Evolutionary conservation across 805 yeast genomes (phyloP), one percentile per base, ranked within the genome.

Genomic region (Debaryomyces tyrocola): DNA sequence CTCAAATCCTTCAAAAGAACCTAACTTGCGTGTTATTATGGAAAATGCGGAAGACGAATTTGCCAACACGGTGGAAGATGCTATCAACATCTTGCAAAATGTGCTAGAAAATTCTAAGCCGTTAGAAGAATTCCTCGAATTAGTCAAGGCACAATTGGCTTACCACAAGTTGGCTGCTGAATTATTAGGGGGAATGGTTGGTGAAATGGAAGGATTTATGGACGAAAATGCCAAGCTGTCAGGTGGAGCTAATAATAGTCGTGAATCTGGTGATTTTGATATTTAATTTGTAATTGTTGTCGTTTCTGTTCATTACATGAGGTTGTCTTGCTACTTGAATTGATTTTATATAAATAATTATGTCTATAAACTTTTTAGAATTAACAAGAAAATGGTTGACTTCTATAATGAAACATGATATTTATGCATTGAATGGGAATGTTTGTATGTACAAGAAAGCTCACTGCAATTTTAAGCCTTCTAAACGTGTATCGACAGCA

Each of bases 21-120:
- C 91, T 14, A 83, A 83, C 41, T 78, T 85, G 49, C 77, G 91
- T 58, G 86, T 84, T 41, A 79, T 82, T 52, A 84, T 89, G 78
- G 96, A 89, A 67, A 80, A 84, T 50, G 83, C 89, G 43, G 96
- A 89, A 70, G 96, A 89, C 59, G 91, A 86, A 59, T 89, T 89
- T 64, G 96, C 94, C 40, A 88, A 87, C 55, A 85, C 91, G 20
- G 90, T 90, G 31, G 96, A 89, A 69, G 94, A 86, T 59, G 94
- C 96, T 34, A 89, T 88, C 45, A 73, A 83, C 34, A 81, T 85
- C 49, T 85, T 89, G 91, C 88, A 84, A 70, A 83, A 84, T 61
- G 91, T 86, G 24, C 79, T 89, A 54, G 83, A 84, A 47, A 75
- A 83, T 46, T 82, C 90, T 17, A 78, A 82, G 55, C 85, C 90